phyloP scores from a whole-genome alignment of 1,139 yeast species.

The Torulaspora pretoriensis region DNA sequence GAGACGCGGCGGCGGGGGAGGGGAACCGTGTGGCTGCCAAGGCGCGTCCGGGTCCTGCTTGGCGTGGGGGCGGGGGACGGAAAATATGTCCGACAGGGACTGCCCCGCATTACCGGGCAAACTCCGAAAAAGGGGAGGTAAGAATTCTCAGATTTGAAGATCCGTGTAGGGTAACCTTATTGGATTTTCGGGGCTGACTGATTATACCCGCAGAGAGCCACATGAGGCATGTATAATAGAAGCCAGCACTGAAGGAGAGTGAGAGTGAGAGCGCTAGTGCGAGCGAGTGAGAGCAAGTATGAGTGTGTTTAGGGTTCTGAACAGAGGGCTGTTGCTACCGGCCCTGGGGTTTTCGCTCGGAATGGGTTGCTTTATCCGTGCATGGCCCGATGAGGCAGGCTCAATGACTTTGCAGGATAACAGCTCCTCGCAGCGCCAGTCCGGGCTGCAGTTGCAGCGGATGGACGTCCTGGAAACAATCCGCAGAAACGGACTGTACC shows the following conservation, averaged over 20 bases:
- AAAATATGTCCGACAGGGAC: no score
- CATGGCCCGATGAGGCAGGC: slow-evolving; percentile 35
- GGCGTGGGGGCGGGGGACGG: not conserved
- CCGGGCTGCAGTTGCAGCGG: slow-evolving; percentile 21
- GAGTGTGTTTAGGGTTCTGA: slow-evolving; percentile 12
- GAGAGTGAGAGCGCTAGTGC: not conserved
- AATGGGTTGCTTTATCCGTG: slow-evolving; percentile 27
- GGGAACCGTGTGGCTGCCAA: no score
- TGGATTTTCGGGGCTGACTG: not conserved
- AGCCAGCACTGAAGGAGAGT: no score
- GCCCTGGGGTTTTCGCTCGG: slow-evolving; percentile 33
- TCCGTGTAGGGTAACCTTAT: not conserved
- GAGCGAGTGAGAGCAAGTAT: not conserved
- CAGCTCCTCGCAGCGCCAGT: slow-evolving; percentile 1
- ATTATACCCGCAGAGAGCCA: slow-evolving; percentile 3
- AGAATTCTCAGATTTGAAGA: not conserved
- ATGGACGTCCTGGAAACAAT: slow-evolving; percentile 26
- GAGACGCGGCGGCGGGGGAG: no score
- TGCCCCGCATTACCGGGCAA: no score
- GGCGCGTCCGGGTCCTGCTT: not conserved
- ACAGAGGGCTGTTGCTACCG: slow-evolving; percentile 29
- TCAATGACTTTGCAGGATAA: slow-evolving; percentile 22
- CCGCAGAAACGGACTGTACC: slow-evolving; percentile 16
- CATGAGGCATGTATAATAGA: no score
- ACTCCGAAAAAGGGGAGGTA: not conserved